Conservation (phyloP, 2,329 filamentous ascomycete genomes). For the Taxawa tesnikishii region DNA sequence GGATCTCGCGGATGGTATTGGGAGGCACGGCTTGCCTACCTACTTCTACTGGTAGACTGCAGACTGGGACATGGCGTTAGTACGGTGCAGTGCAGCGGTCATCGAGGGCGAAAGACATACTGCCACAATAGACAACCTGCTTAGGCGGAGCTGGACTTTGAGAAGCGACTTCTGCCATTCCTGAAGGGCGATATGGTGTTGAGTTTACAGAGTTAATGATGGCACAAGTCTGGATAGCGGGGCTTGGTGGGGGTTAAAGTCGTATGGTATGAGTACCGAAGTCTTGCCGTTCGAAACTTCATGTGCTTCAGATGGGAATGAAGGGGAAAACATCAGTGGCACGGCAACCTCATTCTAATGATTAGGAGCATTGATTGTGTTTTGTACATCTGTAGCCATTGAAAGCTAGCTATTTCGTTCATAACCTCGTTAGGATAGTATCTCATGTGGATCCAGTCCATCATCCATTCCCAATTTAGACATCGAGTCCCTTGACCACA, state of each 20-base stretch:
- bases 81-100: background rate
- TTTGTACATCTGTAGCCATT: too few relatives aligned
- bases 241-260: conserved; percentile 1
- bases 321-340: too few relatives aligned
- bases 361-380: too few relatives aligned
- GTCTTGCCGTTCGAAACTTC: too few relatives aligned
- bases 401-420: too few relatives aligned
- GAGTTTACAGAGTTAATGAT: background rate
- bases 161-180: conserved; percentile 18
- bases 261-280: too few relatives aligned
- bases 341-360: too few relatives aligned
- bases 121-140: conserved; percentile 49
- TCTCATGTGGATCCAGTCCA: too few relatives aligned
- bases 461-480: too few relatives aligned
- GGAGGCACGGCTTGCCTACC: conserved; percentile 21
- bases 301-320: too few relatives aligned
- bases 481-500: conserved; percentile 74
- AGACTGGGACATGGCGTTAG: conserved; percentile 35
- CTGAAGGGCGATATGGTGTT: conserved; percentile 3
- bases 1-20: conserved; percentile 1
- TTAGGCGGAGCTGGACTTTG: conserved; percentile 28
- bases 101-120: conserved; percentile 23
- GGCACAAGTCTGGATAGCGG: background rate
- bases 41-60: conserved; percentile 57
- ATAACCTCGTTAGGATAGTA: too few relatives aligned